Base-by-base conservation (phyloP, 179 eudicot species). In the Vitellaria paradoxa region DNA sequence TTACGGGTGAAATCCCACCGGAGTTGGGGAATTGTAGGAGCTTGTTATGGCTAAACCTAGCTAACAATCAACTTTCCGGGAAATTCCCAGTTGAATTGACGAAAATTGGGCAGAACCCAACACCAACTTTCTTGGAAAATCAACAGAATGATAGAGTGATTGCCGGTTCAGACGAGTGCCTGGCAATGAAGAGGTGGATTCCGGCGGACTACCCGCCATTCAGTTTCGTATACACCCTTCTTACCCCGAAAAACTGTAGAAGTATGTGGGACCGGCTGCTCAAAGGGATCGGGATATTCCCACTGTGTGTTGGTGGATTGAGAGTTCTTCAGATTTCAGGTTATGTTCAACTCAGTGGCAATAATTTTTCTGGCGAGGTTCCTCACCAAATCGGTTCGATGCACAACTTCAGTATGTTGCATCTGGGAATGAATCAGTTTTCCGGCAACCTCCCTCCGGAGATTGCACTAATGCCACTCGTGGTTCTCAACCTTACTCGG, bases 141-240 rank as follows among this genome's bases (percentile, higher is more conserved):
- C 81, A 90, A 72, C 46, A 79, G 15, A 68, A 69, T 21, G 86
- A 70, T 30, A 75, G 53, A 11, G 76, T 86, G 14, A 23, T 84
- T 18, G 89, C 85, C 5, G 97, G 92, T 5, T 80, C 96, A 0
- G 97, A 97, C 15, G 97, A 93, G 78, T 94, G 98, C 79, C 68
- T 79, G 74, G 85, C 89, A 15, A 84, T 94, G 94, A 87, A 15
- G 81, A 88, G 98, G 78, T 94, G 98, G 98, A 91, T 94, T 74
- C 97, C 97, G 42, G 98, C 91, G 37, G 86, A 88, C 77, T 93
- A 94, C 70, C 93, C 97, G 17, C 98, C 98, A 3, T 94, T 94
- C 80, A 94, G 91, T 80, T 94, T 94, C 74, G 97, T 86, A 57
- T 92, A 88, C 52, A 83, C 80, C 8, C 78, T 94, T 75, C 89